A percentile compares a stretch with the other conserved stretches of the same genome.
Conservation (phyloP, 1,139 yeast species). For the Suhomyces wounanorum region DNA sequence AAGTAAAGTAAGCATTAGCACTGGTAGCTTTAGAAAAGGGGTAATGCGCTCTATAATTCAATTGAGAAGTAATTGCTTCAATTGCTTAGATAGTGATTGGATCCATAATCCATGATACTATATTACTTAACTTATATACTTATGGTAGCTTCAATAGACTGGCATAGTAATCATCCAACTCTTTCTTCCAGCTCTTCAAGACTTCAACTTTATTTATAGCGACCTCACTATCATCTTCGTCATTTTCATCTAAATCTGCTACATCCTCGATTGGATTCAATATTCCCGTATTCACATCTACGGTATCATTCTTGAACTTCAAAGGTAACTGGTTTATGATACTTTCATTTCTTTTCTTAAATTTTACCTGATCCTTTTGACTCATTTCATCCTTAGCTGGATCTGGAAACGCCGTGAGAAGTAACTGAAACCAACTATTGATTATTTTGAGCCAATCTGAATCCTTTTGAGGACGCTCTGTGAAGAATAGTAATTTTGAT, state of each 20-base stretch:
- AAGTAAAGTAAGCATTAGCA: no score
- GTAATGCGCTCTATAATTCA: no score
- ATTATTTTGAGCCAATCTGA: slow-evolving; percentile 23
- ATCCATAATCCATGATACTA: no score
- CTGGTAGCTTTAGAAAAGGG: no score
- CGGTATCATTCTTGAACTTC: slow-evolving; percentile 1
- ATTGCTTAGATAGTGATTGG: no score
- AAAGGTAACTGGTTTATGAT: not conserved
- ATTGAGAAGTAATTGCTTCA: no score
- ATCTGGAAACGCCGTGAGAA: slow-evolving; percentile 36
- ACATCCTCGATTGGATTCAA: slow-evolving; percentile 5
- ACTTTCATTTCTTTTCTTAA: slow-evolving; percentile 38
- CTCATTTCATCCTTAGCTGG: slow-evolving; percentile 31
- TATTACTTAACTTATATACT: not conserved
- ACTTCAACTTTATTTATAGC: slow-evolving; percentile 12
- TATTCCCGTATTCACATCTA: not conserved
- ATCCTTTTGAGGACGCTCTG: slow-evolving; percentile 22
- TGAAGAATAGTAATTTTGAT: slow-evolving; percentile 21
- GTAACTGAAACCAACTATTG: slow-evolving; percentile 30
- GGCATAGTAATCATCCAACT: slow-evolving; percentile 13
- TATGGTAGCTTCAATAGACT: slow-evolving; percentile 3
- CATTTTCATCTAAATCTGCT: slow-evolving; percentile 13
- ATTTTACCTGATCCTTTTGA: slow-evolving; percentile 43
- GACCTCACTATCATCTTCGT: slow-evolving; percentile 13
- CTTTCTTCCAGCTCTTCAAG: slow-evolving; percentile 16